phyloP scores from a whole-genome alignment of 805 yeast species.

The Candida piceae region DNA sequence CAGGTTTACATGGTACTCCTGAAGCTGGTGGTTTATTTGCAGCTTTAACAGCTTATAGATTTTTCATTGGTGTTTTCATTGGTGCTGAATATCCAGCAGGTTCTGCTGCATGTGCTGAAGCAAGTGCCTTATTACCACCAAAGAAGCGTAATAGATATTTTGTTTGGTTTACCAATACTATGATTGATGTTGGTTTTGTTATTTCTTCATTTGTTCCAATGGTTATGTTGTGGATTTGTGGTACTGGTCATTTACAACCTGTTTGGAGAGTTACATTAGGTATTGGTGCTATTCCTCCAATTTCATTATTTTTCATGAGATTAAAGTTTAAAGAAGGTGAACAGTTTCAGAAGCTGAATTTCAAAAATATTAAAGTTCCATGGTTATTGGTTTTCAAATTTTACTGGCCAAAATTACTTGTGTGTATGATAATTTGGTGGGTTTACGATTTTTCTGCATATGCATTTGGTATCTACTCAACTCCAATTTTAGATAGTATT shows the following conservation, averaged over 20 bases:
- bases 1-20: constrained; percentile 35
- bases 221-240: constrained; percentile 80
- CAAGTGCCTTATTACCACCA: constrained; percentile 69
- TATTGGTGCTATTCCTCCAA: constrained; percentile 84
- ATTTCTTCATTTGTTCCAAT: constrained; percentile 79
- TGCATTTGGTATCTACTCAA: constrained; percentile 81
- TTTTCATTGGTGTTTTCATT: constrained; percentile 84
- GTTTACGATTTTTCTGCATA: constrained; percentile 84
- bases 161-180: constrained; percentile 79
- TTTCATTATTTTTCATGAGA: constrained; percentile 72
- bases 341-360: constrained; percentile 62
- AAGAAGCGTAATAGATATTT: constrained; percentile 87
- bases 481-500: constrained; percentile 57
- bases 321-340: constrained; percentile 69
- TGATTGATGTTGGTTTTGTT: constrained; percentile 87
- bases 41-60: constrained; percentile 76
- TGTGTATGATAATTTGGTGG: constrained; percentile 83
- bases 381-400: constrained; percentile 64
- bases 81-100: constrained; percentile 97
- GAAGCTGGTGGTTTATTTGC: constrained; percentile 69
- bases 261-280: constrained; percentile 93
- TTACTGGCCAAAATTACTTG: constrained; percentile 73
- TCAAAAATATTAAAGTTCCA: constrained; percentile 63
- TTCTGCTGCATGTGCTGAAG: constrained; percentile 90
- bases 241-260: constrained; percentile 61